Percentiles rank a stretch among this genome's conserved stretches.
Evolutionary conservation across 352 stramenopile genomes (phyloP).

Genomic region (Globisporangium abappressorium): DNA sequence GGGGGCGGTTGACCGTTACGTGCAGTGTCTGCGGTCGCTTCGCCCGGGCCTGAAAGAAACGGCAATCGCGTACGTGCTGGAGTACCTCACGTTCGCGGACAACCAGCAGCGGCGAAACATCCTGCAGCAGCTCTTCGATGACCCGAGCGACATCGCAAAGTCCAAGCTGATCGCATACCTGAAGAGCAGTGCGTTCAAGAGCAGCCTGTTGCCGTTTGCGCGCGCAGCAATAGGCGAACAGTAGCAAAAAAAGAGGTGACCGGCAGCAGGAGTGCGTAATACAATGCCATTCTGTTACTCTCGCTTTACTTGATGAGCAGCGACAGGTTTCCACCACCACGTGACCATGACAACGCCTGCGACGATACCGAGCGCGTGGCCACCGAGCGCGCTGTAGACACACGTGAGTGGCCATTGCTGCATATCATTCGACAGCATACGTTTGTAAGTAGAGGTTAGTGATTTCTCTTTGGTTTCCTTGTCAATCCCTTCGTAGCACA

Average conservation of each 20-base stretch:
- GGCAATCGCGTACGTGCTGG: constrained; percentile 55
- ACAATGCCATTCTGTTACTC: neutral
- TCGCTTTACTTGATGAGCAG: neutral
- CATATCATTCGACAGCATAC: neutral
- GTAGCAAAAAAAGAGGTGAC: neutral
- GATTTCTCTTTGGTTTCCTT: no score
- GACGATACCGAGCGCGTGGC: constrained; percentile 41
- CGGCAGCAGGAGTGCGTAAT: neutral
- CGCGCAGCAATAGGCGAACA: constrained; percentile 6
- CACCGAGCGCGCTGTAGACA: constrained; percentile 64
- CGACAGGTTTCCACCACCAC: constrained; percentile 1
- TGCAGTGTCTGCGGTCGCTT: constrained; percentile 43
- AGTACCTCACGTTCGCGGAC: constrained; percentile 65
- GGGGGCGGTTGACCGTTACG: constrained; percentile 47
- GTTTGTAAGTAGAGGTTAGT: neutral
- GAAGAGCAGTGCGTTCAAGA: constrained; percentile 68
- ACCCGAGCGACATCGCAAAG: constrained; percentile 74
- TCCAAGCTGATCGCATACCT: constrained; percentile 67
- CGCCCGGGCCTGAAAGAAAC: constrained; percentile 58
- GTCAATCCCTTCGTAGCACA: no score
- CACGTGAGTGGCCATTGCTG: constrained; percentile 87
- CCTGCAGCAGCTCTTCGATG: constrained; percentile 65
- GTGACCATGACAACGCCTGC: constrained; percentile 4
- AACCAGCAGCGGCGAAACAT: constrained; percentile 44
- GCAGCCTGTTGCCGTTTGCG: constrained; percentile 25